Evolutionary conservation across 441 rosid genomes (phyloP).

Genomic region (Populus hybrid): DNA sequence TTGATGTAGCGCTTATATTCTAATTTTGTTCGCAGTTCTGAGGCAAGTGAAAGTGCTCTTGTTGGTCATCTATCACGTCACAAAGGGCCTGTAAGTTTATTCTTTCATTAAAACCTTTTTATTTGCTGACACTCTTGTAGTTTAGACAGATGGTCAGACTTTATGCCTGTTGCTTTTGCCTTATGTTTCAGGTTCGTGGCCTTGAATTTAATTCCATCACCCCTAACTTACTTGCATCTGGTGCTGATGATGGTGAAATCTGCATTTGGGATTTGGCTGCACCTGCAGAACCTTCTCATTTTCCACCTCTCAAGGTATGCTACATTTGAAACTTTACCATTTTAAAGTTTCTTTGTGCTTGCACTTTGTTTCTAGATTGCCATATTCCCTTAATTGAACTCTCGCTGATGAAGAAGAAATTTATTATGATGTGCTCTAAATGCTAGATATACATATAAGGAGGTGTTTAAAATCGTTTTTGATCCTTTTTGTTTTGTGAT

Average conservation of each 20-base stretch:
- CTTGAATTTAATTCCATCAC: constrained; percentile 78
- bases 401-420: background rate
- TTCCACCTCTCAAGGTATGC: constrained; percentile 83
- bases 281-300: constrained; percentile 80
- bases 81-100: constrained; percentile 86
- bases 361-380: background rate
- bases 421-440: background rate
- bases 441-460: background rate
- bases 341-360: background rate
- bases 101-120: constrained; percentile 1
- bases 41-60: constrained; percentile 52
- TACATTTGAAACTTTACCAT: background rate
- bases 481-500: background rate
- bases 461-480: background rate
- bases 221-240: constrained; percentile 90
- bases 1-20: background rate
- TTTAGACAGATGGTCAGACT: constrained; percentile 12
- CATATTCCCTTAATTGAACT: background rate
- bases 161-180: constrained; percentile 7
- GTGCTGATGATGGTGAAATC: constrained; percentile 97
- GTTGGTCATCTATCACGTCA: constrained; percentile 80
- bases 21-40: constrained; percentile 45
- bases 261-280: constrained; percentile 90
- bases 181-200: constrained; percentile 78
- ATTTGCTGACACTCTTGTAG: constrained; percentile 1